phyloP scores from a whole-genome alignment of 495 filamentous ascomycete genomes.

The Usnea hakonensis region DNA sequence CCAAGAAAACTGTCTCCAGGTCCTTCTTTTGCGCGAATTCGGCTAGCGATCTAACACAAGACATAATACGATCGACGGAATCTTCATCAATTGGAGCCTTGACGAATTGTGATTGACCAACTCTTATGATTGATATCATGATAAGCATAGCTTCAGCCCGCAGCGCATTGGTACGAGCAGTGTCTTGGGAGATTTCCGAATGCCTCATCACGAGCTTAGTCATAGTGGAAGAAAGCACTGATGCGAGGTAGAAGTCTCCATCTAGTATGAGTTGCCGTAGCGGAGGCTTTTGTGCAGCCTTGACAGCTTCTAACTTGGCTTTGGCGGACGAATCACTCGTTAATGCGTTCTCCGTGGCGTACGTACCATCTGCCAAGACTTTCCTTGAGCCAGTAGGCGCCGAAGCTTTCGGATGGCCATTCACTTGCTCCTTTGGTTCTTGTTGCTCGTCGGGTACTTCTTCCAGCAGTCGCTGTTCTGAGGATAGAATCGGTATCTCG shows the following conservation, averaged over 20 bases:
- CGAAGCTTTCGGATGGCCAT: slow-evolving; percentile 68
- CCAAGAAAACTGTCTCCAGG: slow-evolving; percentile 83
- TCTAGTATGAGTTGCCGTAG: slow-evolving; percentile 92
- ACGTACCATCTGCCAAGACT: slow-evolving; percentile 93
- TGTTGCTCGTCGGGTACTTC: slow-evolving; percentile 63
- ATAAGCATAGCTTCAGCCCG: slow-evolving; percentile 98
- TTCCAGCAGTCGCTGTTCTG: slow-evolving; percentile 84
- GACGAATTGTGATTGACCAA: slow-evolving; percentile 95
- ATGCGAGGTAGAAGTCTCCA: slow-evolving; percentile 94
- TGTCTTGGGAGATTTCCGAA: slow-evolving; percentile 83
- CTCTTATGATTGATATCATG: slow-evolving; percentile 97
- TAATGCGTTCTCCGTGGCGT: slow-evolving; percentile 91
- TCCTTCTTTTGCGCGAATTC: slow-evolving; percentile 87
- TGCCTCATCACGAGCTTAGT: slow-evolving; percentile 99
- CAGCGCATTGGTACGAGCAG: slow-evolving; percentile 83
- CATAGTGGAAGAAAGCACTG: slow-evolving; percentile 87
- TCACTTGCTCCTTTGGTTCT: slow-evolving; percentile 63
- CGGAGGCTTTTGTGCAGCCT: slow-evolving; percentile 93
- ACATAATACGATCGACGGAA: slow-evolving; percentile 94
- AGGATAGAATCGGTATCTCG: slow-evolving; percentile 94
- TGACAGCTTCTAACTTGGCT: slow-evolving; percentile 91
- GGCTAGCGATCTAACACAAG: slow-evolving; percentile 83
- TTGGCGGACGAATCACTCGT: slow-evolving; percentile 85
- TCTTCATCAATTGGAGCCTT: slow-evolving; percentile 97
- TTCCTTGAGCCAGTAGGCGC: slow-evolving; percentile 78